Percentiles rank a stretch among this genome's conserved stretches.
phyloP scores from a whole-genome alignment of 257 asterid genomes.

The Gentiana straminea region DNA sequence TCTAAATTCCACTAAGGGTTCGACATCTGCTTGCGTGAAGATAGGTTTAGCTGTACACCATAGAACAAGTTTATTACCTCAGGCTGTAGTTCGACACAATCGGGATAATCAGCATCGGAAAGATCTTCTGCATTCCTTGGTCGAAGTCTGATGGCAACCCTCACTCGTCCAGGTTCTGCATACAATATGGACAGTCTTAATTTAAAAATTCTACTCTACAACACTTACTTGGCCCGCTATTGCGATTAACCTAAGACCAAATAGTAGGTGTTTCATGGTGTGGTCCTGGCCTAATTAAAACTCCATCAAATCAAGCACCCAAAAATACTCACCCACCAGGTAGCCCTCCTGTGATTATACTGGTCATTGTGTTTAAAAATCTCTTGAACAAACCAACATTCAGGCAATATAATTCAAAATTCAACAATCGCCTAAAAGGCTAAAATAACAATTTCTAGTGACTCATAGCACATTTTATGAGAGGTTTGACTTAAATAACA shows the following conservation, averaged over 20 bases:
- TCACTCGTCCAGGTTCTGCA: conserved; percentile 78
- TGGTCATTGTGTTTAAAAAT: no score
- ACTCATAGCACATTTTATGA: background rate
- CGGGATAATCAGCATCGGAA: conserved; percentile 62
- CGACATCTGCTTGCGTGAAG: background rate
- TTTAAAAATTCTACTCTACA: background rate
- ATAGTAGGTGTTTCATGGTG: background rate
- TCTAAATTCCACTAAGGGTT: no score
- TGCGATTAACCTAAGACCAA: background rate
- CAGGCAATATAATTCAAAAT: background rate
- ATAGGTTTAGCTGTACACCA: background rate
- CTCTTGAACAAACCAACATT: background rate
- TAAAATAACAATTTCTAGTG: background rate
- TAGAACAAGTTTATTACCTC: conserved; percentile 41
- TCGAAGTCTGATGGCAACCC: conserved; percentile 86
- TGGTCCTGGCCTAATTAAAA: background rate
- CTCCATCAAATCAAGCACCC: background rate
- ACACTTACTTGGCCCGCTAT: background rate
- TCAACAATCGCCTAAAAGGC: background rate
- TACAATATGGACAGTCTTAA: background rate
- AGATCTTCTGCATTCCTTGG: conserved; percentile 70
- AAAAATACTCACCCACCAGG: background rate
- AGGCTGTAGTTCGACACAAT: conserved; percentile 77
- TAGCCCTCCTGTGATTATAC: background rate
- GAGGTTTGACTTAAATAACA: no score